Conservation (phyloP, 768 basidiomycete species). For the Mycena olivaceomarginata region DNA sequence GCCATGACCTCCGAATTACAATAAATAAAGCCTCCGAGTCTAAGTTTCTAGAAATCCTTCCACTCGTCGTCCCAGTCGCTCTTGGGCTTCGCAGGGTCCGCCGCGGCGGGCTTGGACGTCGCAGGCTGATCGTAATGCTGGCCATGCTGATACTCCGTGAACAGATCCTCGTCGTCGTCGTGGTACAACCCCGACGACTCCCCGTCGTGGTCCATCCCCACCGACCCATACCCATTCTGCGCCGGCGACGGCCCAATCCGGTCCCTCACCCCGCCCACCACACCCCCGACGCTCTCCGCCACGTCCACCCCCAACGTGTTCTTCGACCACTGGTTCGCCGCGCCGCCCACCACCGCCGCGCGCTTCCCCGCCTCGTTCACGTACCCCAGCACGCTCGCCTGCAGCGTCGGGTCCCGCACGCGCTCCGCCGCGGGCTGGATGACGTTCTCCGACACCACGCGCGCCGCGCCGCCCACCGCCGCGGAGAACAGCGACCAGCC, state of each 20-base stretch:
- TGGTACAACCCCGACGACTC: conserved; percentile 80
- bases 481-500: conserved; percentile 98
- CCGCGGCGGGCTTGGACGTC: conserved; percentile 29
- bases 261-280: conserved; percentile 80
- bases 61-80: conserved; percentile 84
- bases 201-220: conserved; percentile 66
- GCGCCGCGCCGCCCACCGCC: conserved; percentile 87
- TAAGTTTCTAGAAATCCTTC: conserved; percentile 78
- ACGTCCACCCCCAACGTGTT: conserved; percentile 90
- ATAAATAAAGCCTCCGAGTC: conserved; percentile 31
- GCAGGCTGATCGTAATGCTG: conserved; percentile 44
- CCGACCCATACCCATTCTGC: conserved; percentile 69
- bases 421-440: conserved; percentile 93
- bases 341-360: conserved; percentile 76
- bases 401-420: conserved; percentile 87
- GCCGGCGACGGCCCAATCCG: conserved; percentile 73
- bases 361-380: conserved; percentile 80
- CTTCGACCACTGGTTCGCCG: conserved; percentile 88
- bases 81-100: conserved; percentile 54
- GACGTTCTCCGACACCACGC: conserved; percentile 88
- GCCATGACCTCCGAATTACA: conserved; percentile 17
- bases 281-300: conserved; percentile 82
- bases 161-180: conserved; percentile 83
- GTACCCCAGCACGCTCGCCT: conserved; percentile 84
- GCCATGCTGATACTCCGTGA: conserved; percentile 67